Conservation (phyloP, 805 yeast genomes). For the Metschnikowia lachancei region DNA sequence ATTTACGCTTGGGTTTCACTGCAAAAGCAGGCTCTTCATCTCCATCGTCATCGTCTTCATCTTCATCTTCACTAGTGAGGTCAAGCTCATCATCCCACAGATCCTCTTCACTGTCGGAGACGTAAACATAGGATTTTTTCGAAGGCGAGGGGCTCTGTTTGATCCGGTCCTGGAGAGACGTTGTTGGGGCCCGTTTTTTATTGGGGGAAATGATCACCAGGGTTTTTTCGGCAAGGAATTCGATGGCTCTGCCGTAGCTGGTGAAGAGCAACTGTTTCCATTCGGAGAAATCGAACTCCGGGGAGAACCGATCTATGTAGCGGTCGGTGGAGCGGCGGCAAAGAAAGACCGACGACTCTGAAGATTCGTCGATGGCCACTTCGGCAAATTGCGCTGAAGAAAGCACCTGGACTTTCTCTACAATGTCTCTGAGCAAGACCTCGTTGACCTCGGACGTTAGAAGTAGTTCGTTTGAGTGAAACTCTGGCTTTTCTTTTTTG, state of each 20-base stretch:
- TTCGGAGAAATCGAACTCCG: slow-evolving; percentile 39
- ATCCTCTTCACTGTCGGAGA: neutral
- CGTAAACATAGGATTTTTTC: neutral
- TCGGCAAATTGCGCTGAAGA: slow-evolving; percentile 34
- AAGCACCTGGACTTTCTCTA: slow-evolving; percentile 45
- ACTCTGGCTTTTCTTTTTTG: slow-evolving; percentile 4
- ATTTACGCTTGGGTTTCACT: slow-evolving; percentile 2
- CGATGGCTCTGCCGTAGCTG: slow-evolving; percentile 11
- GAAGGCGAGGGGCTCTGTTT: neutral
- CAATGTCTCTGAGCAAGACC: slow-evolving; percentile 42
- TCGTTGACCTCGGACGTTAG: slow-evolving; percentile 51
- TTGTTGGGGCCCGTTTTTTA: slow-evolving; percentile 5
- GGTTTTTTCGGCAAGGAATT: slow-evolving; percentile 14
- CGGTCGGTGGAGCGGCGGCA: slow-evolving; percentile 45
- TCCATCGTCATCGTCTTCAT: neutral
- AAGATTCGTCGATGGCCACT: slow-evolving; percentile 36
- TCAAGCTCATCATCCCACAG: neutral
- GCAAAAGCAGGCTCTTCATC: neutral
- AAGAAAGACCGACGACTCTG: slow-evolving; percentile 29
- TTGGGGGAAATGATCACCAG: slow-evolving; percentile 20
- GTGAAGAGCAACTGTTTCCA: slow-evolving; percentile 22
- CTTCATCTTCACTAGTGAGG: neutral
- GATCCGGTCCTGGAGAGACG: slow-evolving; percentile 4
- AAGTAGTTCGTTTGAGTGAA: slow-evolving; percentile 44
- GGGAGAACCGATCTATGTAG: slow-evolving; percentile 32